Conservation (phyloP, 2,329 filamentous ascomycete genomes). For the Trichoderma endophyticum region DNA sequence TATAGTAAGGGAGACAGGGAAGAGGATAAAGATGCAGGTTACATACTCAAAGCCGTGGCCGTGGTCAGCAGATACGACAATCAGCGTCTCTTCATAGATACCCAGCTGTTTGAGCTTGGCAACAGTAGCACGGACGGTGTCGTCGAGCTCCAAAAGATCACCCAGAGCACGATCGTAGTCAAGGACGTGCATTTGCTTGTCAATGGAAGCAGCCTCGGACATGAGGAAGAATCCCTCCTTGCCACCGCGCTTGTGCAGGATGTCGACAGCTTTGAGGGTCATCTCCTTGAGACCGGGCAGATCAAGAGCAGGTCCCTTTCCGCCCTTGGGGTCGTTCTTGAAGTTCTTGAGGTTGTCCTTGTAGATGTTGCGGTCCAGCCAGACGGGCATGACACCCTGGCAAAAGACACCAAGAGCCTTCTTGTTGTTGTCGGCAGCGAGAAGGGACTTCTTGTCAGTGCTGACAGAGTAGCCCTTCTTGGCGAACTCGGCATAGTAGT, state of each 20-base stretch:
- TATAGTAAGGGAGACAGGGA: neutral
- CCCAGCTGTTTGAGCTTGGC: slow-evolving; percentile 63
- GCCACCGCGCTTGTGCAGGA: slow-evolving; percentile 64
- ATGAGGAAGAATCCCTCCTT: slow-evolving; percentile 82
- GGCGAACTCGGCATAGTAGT: slow-evolving; percentile 76
- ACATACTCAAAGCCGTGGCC: slow-evolving; percentile 76
- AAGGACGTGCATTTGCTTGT: slow-evolving; percentile 85
- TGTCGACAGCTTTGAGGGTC: slow-evolving; percentile 81
- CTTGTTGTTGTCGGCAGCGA: slow-evolving; percentile 52
- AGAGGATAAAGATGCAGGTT: slow-evolving; percentile 14
- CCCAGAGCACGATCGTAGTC: slow-evolving; percentile 85
- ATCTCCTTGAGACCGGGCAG: slow-evolving; percentile 84
- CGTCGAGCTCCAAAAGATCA: slow-evolving; percentile 81
- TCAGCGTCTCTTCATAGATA: slow-evolving; percentile 70
- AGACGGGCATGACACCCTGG: slow-evolving; percentile 71
- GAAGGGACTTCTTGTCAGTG: slow-evolving; percentile 70
- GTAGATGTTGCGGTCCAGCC: slow-evolving; percentile 84
- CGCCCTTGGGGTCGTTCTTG: slow-evolving; percentile 67
- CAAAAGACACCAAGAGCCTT: slow-evolving; percentile 77
- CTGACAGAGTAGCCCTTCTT: slow-evolving; percentile 70
- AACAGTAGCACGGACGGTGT: slow-evolving; percentile 74
- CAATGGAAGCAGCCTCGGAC: slow-evolving; percentile 80
- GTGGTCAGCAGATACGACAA: slow-evolving; percentile 83
- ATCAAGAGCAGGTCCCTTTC: slow-evolving; percentile 62
- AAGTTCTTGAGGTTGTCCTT: slow-evolving; percentile 63